A percentile compares a stretch with the other conserved stretches of the same genome.
phyloP scores from a whole-genome alignment of 495 filamentous ascomycete species.

The Annulohypoxylon nitens region DNA sequence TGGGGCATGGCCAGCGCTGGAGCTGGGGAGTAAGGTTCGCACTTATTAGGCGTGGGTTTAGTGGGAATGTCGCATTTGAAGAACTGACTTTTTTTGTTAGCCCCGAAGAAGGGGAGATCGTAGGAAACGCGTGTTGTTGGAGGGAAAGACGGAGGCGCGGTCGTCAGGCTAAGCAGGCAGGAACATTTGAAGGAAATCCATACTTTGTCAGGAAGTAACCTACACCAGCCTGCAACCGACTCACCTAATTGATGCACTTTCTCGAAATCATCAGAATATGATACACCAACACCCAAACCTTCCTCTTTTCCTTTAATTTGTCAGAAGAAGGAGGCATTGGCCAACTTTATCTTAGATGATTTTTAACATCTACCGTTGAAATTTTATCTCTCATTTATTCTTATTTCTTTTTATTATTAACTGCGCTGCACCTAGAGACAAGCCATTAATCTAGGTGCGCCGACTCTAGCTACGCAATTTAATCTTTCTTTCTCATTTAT shows the following conservation, averaged over 20 bases:
- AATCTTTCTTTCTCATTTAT: neutral
- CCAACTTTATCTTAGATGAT: neutral
- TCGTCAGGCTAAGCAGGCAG: constrained; percentile 18
- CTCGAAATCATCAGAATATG: constrained; percentile 14
- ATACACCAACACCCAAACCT: constrained; percentile 8
- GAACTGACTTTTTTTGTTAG: constrained; percentile 40
- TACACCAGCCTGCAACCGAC: neutral
- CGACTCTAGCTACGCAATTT: neutral
- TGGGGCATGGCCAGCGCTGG: neutral
- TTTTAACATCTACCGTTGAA: constrained; percentile 2
- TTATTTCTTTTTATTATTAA: neutral
- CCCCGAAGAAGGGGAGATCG: constrained; percentile 22
- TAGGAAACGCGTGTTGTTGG: constrained; percentile 45
- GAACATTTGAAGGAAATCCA: neutral
- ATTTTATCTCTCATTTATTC: constrained; percentile 10
- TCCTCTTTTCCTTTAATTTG: constrained; percentile 20
- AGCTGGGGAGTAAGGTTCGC: constrained; percentile 9
- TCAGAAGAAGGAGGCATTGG: constrained; percentile 13
- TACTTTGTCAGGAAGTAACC: constrained; percentile 5
- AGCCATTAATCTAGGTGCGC: too few species aligned
- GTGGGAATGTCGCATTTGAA: constrained; percentile 29
- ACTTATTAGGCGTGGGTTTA: constrained; percentile 29
- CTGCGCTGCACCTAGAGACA: neutral
- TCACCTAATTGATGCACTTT: constrained; percentile 7
- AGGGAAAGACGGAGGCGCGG: constrained; percentile 37